Evolutionary conservation across 208 protist species (phyloP).

Genomic region (Acanthamoeba quina): DNA sequence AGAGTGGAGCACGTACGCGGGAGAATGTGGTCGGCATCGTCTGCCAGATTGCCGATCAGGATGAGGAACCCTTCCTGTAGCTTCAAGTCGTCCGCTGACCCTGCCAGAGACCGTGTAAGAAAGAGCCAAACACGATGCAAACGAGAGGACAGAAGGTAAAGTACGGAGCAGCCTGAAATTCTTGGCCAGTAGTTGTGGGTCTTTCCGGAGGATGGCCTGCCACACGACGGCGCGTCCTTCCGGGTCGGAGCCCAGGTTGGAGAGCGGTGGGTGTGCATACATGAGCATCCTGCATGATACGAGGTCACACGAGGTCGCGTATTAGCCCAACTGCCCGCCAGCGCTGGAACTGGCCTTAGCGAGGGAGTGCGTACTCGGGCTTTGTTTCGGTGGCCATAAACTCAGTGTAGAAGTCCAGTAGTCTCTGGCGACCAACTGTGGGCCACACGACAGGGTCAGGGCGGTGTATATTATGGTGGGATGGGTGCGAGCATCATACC

Average conservation of each 20-base stretch:
- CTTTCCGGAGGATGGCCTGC: slow-evolving; percentile 3
- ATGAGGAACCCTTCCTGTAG: not conserved
- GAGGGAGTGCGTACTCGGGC: not conserved
- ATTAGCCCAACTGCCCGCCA: not conserved
- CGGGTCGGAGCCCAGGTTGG: not conserved
- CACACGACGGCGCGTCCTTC: not conserved
- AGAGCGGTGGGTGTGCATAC: not conserved
- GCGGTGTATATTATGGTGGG: no score
- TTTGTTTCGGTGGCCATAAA: not conserved
- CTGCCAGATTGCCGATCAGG: not conserved
- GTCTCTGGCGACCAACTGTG: not conserved
- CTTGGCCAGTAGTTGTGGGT: not conserved
- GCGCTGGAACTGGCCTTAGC: no score
- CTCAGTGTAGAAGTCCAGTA: slow-evolving; percentile 4
- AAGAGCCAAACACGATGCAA: not conserved
- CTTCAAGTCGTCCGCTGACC: not conserved
- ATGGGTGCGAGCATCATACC: not conserved
- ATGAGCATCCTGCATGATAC: not conserved
- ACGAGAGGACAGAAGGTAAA: not conserved
- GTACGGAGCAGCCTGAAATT: slow-evolving; percentile 5
- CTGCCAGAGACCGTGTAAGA: not conserved
- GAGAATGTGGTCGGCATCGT: slow-evolving; percentile 3
- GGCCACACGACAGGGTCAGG: no score
- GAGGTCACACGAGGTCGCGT: not conserved
- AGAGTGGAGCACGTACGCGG: not conserved